A percentile compares a stretch with the other conserved stretches of the same genome.
Evolutionary conservation across 768 basidiomycete genomes (phyloP).

Genomic region (Leucocoprinus leucothites): DNA sequence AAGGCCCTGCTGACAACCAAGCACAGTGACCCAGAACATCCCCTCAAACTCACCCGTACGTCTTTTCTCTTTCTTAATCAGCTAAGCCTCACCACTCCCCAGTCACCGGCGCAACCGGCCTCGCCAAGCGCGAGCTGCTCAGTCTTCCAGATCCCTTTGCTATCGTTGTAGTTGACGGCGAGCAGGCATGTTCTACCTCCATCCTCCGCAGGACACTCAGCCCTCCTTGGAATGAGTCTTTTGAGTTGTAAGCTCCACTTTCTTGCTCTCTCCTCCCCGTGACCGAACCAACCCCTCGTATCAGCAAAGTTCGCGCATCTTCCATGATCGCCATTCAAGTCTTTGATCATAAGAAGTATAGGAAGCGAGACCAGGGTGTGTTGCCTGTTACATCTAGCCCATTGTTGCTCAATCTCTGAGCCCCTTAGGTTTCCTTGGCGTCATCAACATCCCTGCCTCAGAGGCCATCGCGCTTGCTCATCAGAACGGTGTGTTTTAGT

Average conservation of each 20-base stretch:
- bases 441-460: conserved; percentile 52
- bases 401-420: too few species aligned
- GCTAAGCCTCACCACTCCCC: conserved; percentile 3
- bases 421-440: conserved; percentile 51
- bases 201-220: conserved; percentile 66
- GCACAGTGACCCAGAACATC: conserved; percentile 44
- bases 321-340: conserved; percentile 82
- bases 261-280: conserved; percentile 15
- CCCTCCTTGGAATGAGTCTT: conserved; percentile 83
- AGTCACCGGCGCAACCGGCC: conserved; percentile 77
- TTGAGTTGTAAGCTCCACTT: conserved; percentile 64
- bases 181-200: conserved; percentile 76
- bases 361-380: conserved; percentile 76
- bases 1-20: conserved; percentile 24
- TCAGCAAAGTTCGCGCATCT: conserved; percentile 66
- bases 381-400: too few species aligned
- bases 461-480: conserved; percentile 50
- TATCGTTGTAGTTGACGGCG: conserved; percentile 81
- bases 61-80: conserved; percentile 1
- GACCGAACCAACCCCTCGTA: conserved; percentile 13
- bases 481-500: conserved; percentile 40
- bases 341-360: conserved; percentile 89
- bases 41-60: conserved; percentile 48
- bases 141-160: conserved; percentile 87
- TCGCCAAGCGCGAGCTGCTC: conserved; percentile 76